Base-by-base conservation (phyloP, 2,329 filamentous ascomycete genomes). In the Coleophoma crateriformis region DNA sequence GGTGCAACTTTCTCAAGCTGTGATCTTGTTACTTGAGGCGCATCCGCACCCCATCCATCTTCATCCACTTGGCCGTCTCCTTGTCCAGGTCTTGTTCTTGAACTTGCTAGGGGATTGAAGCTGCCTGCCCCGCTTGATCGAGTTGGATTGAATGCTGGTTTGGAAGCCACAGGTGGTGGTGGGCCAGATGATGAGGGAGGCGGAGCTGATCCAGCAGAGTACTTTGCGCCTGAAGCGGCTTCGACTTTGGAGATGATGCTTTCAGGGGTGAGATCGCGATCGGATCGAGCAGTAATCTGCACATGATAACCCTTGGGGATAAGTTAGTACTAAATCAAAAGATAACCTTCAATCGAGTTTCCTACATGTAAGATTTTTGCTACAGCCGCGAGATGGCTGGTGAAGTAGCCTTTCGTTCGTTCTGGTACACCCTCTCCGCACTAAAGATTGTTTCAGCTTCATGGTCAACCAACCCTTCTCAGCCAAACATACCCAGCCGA, bases 351-450 rank as follows among this genome's bases (percentile, higher is more conserved):
- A 17, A 20, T n/a, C 39, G 33, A 45, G 37, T 22, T 14, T 64
- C 71, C 46, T 65, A 85, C 84, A 72, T 96, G 91, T 39, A 99
- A 81, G 59, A 96, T 78, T 71, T 96, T 96, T 54, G 90, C 85
- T 35, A 97, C 90, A 44, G 90, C 86, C 53, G 87, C 85, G 44
- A 94, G 75, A 71, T 99, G 92, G 71, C 90, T 96, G 58, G 90
- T 96, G 67, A 99, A 99, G 72, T 97, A 97, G 57, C 94, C 94
- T 72, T 97, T 99, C 54, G 92, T 97, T 62, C 92, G 80, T 72
- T 99, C 94, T n/a, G 94, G 94, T 14, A 99, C 94, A 60, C 94
- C 94, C 65, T 95, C 92, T 58, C 94, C 94, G 68, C 94, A 99
- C 87, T 78, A 55, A 45, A 46, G 40, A n/a, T 20, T 46, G 12